Conservation (phyloP, 352 stramenopile species). For the Pilasporangium apinafurcum region DNA sequence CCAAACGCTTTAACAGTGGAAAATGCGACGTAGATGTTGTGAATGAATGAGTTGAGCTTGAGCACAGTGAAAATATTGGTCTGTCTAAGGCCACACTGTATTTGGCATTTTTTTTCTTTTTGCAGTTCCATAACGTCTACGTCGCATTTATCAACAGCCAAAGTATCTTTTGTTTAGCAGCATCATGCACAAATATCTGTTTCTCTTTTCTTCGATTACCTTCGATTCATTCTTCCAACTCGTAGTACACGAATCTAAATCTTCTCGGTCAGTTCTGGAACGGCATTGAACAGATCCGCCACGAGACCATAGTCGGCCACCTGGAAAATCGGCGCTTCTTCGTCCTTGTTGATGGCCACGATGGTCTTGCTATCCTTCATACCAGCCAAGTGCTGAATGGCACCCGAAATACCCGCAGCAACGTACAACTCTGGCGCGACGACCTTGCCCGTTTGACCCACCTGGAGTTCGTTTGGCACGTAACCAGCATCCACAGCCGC, state of each 20-base stretch:
- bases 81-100: too few relatives aligned
- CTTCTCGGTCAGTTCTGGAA: conserved; percentile 98
- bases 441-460: conserved; percentile 99
- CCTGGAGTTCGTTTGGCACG: conserved; percentile 98
- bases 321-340: conserved; percentile 98
- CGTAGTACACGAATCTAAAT: conserved; percentile 67
- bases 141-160: too few relatives aligned
- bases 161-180: too few relatives aligned
- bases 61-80: too few relatives aligned
- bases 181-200: conserved; percentile 1
- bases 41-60: too few relatives aligned
- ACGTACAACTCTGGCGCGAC: conserved; percentile 98
- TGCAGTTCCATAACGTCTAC: too few relatives aligned
- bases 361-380: conserved; percentile 99
- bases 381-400: conserved; percentile 98
- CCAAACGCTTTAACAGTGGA: too few relatives aligned
- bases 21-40: too few relatives aligned
- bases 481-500: conserved; percentile 98
- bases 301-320: conserved; percentile 98
- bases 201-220: neutral
- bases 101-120: too few relatives aligned
- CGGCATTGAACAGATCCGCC: conserved; percentile 96
- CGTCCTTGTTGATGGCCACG: conserved; percentile 99
- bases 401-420: conserved; percentile 95
- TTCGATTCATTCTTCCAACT: too few relatives aligned